Evolutionary conservation across 2,329 filamentous ascomycete species (phyloP), one percentile per base, ranked within the genome.

Genomic region (Fonsecaea multimorphosa): DNA sequence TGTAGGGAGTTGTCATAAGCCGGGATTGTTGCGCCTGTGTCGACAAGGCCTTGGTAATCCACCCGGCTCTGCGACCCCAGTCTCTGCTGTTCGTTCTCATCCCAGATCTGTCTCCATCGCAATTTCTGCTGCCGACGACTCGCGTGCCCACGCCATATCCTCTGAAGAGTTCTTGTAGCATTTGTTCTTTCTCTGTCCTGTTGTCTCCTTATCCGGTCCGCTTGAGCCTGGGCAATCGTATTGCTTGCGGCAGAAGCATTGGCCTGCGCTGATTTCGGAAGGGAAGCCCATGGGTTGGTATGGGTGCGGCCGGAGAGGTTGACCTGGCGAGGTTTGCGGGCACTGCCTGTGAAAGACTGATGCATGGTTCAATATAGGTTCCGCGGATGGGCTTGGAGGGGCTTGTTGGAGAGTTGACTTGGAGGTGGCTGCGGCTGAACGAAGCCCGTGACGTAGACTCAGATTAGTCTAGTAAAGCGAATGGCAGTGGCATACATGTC

Each of bases 301-400:
- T 83, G 83, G 70, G 87, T 87, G 72, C 93, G 90, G 68, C 93
- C 95, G 71, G 92, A 95, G 68, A 99, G 89, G 79, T 98, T 97
- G 76, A 98, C 92, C 77, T 97, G 93, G 71, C 95, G 89, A 68
- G 90, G 89, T 71, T 91, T 91, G 74, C 92, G 89, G 73, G 92
- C 91, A 79, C 82, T 91, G 72, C 95, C 95, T 27, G 91, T 95
- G 81, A 99, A 99, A 61, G 91, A 93, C 68, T 91, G 89, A 80
- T 95, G 96, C 94, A 97, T 97, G 56, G 61, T 27, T 32, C n/a
- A 40, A 31, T 34, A 38, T 14, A 11, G 32, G 56, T 40, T 56
- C 40, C 51, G 58, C 49, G n/a, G 32, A 46, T 27, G 22, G 32
- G 19, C 14, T 22, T 19, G 54, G 36, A 46, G 24, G 34, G 56